A percentile compares a stretch with the other conserved stretches of the same genome.
These are phyloP conservation scores for Diospyros lotus DNA, from an alignment of 148 eudicot genomes.

Conservation along the genomic window DNA sequence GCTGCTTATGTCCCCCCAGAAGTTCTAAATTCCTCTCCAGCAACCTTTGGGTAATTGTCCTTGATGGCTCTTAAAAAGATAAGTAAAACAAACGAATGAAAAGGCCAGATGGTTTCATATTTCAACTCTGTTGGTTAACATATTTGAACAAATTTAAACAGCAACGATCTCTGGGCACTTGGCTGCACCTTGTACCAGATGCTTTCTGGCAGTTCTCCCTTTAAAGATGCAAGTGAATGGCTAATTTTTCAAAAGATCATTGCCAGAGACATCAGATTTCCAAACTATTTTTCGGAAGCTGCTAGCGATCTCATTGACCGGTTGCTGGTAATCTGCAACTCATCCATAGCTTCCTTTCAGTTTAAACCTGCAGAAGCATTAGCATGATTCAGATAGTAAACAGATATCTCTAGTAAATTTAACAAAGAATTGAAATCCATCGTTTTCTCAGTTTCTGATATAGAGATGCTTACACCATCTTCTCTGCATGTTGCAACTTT, in stretches of 20 bases:
- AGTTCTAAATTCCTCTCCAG: slow-evolving; percentile 94
- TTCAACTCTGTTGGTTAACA: not conserved
- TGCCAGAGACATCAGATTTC: slow-evolving; percentile 88
- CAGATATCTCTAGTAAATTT: too few species aligned
- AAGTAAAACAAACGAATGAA: not conserved
- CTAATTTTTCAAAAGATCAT: slow-evolving; percentile 91
- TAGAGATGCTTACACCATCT: too few species aligned
- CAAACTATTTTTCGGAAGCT: slow-evolving; percentile 74
- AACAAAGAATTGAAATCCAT: too few species aligned
- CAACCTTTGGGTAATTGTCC: slow-evolving; percentile 81
- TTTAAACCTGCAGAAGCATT: not conserved
- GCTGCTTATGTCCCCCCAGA: slow-evolving; percentile 99
- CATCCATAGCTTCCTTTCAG: slow-evolving; percentile 6
- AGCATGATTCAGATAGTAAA: too few species aligned
- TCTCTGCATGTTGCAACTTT: too few species aligned
- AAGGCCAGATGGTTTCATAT: not conserved
- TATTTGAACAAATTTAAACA: slow-evolving; percentile 27
- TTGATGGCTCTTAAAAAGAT: not conserved
- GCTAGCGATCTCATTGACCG: slow-evolving; percentile 87
- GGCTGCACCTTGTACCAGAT: slow-evolving; percentile 98
- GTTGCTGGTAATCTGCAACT: slow-evolving; percentile 54
- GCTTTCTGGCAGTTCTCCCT: slow-evolving; percentile 98
- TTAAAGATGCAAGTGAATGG: slow-evolving; percentile 99
- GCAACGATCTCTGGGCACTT: slow-evolving; percentile 99
- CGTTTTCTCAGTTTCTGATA: too few species aligned